A percentile compares a stretch with the other conserved stretches of the same genome.
Conservation (phyloP, 371 early-diverging fungal genomes). For the Zychaea mexicana region DNA sequence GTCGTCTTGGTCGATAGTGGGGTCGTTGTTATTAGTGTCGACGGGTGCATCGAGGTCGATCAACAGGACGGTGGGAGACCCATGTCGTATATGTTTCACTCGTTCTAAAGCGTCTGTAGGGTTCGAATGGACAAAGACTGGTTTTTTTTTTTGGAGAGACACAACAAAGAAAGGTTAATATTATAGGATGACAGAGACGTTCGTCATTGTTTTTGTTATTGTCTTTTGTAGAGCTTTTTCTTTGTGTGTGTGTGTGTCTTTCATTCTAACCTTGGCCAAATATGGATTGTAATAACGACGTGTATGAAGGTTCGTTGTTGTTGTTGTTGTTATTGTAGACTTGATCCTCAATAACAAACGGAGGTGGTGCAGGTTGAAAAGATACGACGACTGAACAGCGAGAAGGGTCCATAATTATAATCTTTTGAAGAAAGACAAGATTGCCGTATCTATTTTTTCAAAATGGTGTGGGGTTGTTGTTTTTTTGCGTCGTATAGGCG, state of each 20-base stretch:
- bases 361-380: constrained; percentile 19
- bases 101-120: constrained; percentile 27
- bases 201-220: background rate
- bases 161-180: background rate
- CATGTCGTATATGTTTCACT: constrained; percentile 18
- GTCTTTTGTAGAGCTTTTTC: too few species aligned
- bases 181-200: background rate
- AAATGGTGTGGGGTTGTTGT: too few species aligned
- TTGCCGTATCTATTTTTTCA: too few species aligned
- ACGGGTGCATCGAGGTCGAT: constrained; percentile 18
- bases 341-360: constrained; percentile 16
- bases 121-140: constrained; percentile 39
- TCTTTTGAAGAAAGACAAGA: too few species aligned
- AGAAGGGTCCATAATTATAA: constrained; percentile 29
- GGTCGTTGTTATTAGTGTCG: background rate
- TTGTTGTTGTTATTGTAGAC: background rate
- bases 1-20: background rate
- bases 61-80: constrained; percentile 4
- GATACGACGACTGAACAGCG: constrained; percentile 21
- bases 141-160: too few species aligned
- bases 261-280: constrained; percentile 33
- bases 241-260: too few species aligned
- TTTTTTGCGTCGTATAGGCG: too few species aligned
- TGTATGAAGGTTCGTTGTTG: constrained; percentile 8
- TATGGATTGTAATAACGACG: constrained; percentile 14